phyloP scores from a whole-genome alignment of 2,329 filamentous ascomycete genomes.

The Xylariaceae sp. region DNA sequence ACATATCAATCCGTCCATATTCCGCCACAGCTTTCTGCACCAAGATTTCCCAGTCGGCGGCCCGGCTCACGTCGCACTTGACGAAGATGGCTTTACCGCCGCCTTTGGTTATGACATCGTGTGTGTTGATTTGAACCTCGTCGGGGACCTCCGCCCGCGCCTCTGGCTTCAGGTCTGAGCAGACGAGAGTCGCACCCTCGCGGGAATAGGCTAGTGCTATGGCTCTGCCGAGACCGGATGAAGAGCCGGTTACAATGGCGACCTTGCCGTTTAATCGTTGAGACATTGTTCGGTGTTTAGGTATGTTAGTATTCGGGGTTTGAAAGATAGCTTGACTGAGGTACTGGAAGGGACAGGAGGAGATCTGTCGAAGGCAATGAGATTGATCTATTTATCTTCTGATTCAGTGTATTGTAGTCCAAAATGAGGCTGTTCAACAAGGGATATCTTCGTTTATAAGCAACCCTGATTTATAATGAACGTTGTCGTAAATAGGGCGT shows the following conservation, averaged over 20 bases:
- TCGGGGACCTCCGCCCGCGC: conserved; percentile 23
- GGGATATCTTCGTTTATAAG: too few relatives aligned
- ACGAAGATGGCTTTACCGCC: conserved; percentile 40
- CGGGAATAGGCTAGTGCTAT: conserved; percentile 38
- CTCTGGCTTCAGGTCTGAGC: conserved; percentile 34
- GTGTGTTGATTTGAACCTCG: conserved; percentile 30
- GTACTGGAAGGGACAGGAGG: too few relatives aligned
- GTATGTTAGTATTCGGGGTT: too few relatives aligned
- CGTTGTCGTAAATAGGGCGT: too few relatives aligned
- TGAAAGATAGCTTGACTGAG: too few relatives aligned
- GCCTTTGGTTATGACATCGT: conserved; percentile 34
- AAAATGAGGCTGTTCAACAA: too few relatives aligned
- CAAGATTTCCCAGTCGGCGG: conserved; percentile 33
- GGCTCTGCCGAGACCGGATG: conserved; percentile 42
- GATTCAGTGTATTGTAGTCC: too few relatives aligned
- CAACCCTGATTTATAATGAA: too few relatives aligned
- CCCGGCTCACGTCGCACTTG: conserved; percentile 39
- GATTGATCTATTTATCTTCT: too few relatives aligned
- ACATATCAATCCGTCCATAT: conserved; percentile 43
- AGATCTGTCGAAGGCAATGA: too few relatives aligned
- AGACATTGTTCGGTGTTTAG: too few relatives aligned
- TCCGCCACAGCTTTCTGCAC: conserved; percentile 32
- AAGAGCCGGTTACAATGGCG: conserved; percentile 43
- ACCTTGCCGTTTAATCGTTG: conserved; percentile 31
- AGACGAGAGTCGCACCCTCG: conserved; percentile 40